phyloP scores from a whole-genome alignment of 2,329 filamentous ascomycete species.

The Diaporthe eres region DNA sequence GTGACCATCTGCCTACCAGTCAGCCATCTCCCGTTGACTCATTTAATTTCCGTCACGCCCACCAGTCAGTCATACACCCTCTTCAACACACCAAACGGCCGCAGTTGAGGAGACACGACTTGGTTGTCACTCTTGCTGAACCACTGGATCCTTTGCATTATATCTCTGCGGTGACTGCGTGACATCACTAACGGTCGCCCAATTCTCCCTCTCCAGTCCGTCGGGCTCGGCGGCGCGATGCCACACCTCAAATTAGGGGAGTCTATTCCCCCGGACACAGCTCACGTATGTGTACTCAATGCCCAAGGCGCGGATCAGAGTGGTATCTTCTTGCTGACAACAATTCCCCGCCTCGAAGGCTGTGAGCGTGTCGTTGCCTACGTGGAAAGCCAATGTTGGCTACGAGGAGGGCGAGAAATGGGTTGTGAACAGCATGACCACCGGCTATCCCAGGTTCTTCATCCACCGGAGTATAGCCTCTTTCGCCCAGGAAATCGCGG shows the following conservation, averaged over 20 bases:
- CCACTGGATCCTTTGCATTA: background rate
- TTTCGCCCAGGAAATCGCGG: conserved; percentile 78
- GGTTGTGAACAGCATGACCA: conserved; percentile 88
- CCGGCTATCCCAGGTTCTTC: conserved; percentile 95
- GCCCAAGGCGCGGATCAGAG: background rate
- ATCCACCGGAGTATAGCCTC: conserved; percentile 86
- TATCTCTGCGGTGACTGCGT: background rate
- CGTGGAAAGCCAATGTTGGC: conserved; percentile 90
- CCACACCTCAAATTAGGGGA: conserved; percentile 72
- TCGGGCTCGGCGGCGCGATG: conserved; percentile 52
- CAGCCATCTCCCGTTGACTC: background rate
- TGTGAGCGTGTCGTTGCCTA: conserved; percentile 94
- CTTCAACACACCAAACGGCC: background rate
- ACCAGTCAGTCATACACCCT: conserved; percentile 11
- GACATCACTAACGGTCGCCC: background rate
- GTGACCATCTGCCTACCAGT: background rate
- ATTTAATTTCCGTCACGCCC: background rate
- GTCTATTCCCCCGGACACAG: conserved; percentile 82
- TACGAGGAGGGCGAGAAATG: conserved; percentile 94
- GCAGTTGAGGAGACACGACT: background rate
- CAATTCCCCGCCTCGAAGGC: conserved; percentile 70
- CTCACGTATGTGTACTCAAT: conserved; percentile 76
- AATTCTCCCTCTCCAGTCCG: background rate
- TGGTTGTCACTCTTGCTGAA: background rate
- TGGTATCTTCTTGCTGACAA: conserved; percentile 2